phyloP scores from a whole-genome alignment of 2,329 filamentous ascomycete genomes.

The Botrytis sinoallii region DNA sequence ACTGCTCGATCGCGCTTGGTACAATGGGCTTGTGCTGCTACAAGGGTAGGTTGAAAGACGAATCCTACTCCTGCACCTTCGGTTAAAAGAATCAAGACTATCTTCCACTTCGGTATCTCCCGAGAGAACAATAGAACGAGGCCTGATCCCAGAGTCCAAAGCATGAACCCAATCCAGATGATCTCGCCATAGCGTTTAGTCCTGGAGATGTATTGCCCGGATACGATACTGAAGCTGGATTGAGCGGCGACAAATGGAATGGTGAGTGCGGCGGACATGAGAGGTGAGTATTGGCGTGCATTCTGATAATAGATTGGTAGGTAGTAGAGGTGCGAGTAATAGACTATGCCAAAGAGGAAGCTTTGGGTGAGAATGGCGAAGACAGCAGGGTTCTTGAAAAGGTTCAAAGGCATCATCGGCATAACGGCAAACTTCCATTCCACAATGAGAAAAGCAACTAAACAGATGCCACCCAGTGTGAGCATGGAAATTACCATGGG shows the following conservation, averaged over 20 bases:
- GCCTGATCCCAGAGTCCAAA: slow-evolving; percentile 50
- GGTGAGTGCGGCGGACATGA: slow-evolving; percentile 50
- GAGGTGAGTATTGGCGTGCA: slow-evolving; percentile 38
- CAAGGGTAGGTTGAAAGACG: slow-evolving; percentile 47
- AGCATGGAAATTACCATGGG: slow-evolving; percentile 60
- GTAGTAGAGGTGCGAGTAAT: slow-evolving; percentile 57
- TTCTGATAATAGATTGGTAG: slow-evolving; percentile 62
- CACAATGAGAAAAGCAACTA: slow-evolving; percentile 50
- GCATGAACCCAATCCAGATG: slow-evolving; percentile 44
- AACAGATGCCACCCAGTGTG: slow-evolving; percentile 45
- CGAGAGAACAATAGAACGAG: slow-evolving; percentile 50
- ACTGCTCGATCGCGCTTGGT: slow-evolving; percentile 57
- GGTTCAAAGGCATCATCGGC: slow-evolving; percentile 56
- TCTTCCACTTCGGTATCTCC: slow-evolving; percentile 45
- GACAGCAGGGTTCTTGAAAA: slow-evolving; percentile 55
- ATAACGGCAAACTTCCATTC: slow-evolving; percentile 55
- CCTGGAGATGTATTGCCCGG: slow-evolving; percentile 57
- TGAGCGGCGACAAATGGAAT: slow-evolving; percentile 50
- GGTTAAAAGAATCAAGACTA: slow-evolving; percentile 50
- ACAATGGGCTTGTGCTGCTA: slow-evolving; percentile 57
- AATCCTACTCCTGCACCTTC: slow-evolving; percentile 53
- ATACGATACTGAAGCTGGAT: slow-evolving; percentile 45
- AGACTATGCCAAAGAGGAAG: slow-evolving; percentile 58
- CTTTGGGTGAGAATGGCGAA: slow-evolving; percentile 55
- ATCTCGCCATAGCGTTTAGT: slow-evolving; percentile 57